phyloP scores from a whole-genome alignment of 2,329 filamentous ascomycete species.

The Nothopassalora personata region DNA sequence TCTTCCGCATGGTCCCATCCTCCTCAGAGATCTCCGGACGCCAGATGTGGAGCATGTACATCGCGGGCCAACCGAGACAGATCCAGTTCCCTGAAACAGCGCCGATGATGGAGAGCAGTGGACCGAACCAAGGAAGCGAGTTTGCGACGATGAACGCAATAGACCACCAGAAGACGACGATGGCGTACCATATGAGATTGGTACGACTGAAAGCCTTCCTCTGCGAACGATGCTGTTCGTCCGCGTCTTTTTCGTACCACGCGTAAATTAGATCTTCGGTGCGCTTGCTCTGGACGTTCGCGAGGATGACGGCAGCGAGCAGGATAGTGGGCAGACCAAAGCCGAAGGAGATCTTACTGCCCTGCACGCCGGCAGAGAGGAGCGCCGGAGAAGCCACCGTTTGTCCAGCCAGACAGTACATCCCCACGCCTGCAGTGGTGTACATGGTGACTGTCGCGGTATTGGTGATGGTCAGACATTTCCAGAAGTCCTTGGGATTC shows the following conservation, averaged over 20 bases:
- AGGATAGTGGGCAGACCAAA: conserved; percentile 66
- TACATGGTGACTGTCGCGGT: conserved; percentile 57
- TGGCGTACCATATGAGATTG: conserved; percentile 49
- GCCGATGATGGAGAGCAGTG: conserved; percentile 58
- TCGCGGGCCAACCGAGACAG: conserved; percentile 30
- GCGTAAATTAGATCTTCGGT: conserved; percentile 44
- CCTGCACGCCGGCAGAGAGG: conserved; percentile 50
- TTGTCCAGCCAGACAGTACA: conserved; percentile 60
- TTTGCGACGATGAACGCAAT: conserved; percentile 64
- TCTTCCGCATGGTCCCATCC: background rate
- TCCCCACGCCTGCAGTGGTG: conserved; percentile 57
- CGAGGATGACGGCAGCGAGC: conserved; percentile 66
- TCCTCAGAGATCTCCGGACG: background rate
- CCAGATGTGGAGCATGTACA: conserved; percentile 18
- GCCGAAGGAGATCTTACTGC: conserved; percentile 64
- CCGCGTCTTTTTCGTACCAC: conserved; percentile 31
- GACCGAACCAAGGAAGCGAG: conserved; percentile 64
- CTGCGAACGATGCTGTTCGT: background rate
- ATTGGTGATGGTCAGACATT: conserved; percentile 59
- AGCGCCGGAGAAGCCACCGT: conserved; percentile 61
- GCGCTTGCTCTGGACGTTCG: conserved; percentile 61
- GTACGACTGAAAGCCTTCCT: background rate
- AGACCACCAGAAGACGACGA: conserved; percentile 53
- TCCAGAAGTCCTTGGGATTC: conserved; percentile 55
- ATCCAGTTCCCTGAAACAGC: conserved; percentile 64